These are phyloP conservation scores for Myxozyma kluyveri DNA, from an alignment of 805 yeast species.

Conservation along the genomic window DNA sequence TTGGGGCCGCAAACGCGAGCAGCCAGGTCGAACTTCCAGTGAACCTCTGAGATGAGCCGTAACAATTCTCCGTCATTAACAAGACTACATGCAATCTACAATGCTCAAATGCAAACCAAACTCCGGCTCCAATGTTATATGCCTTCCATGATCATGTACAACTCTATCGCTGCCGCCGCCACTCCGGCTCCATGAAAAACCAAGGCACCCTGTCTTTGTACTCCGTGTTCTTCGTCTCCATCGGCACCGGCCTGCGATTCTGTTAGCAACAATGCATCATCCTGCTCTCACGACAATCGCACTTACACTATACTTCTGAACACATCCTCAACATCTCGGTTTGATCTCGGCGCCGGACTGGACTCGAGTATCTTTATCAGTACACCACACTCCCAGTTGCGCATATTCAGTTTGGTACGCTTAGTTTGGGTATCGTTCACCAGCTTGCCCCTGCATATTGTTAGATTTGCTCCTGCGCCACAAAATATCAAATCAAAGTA, in stretches of 20 bases:
- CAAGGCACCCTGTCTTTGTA: slow-evolving; percentile 17
- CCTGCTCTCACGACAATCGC: background rate
- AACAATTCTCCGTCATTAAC: too few species aligned
- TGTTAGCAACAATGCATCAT: background rate
- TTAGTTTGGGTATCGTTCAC: slow-evolving; percentile 12
- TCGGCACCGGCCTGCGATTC: slow-evolving; percentile 18
- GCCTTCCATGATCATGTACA: too few species aligned
- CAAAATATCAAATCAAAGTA: background rate
- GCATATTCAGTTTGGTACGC: slow-evolving; percentile 10
- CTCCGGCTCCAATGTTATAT: too few species aligned
- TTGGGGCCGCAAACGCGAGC: too few species aligned
- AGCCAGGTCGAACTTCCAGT: too few species aligned
- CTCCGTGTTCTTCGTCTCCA: slow-evolving; percentile 17
- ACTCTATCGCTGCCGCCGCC: background rate
- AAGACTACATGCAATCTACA: too few species aligned
- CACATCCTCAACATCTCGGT: slow-evolving; percentile 4
- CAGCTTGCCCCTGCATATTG: slow-evolving; percentile 24
- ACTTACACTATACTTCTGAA: slow-evolving; percentile 16
- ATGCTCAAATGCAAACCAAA: too few species aligned
- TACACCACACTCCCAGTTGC: slow-evolving; percentile 31
- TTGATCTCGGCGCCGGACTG: too few species aligned
- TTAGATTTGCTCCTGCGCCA: too few species aligned
- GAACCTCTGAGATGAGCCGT: too few species aligned
- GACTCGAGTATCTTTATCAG: slow-evolving; percentile 12
- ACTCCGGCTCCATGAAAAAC: slow-evolving; percentile 20